phyloP scores from a whole-genome alignment of 1,284 basidiomycete genomes.

The Ustilago shanxiensis region DNA sequence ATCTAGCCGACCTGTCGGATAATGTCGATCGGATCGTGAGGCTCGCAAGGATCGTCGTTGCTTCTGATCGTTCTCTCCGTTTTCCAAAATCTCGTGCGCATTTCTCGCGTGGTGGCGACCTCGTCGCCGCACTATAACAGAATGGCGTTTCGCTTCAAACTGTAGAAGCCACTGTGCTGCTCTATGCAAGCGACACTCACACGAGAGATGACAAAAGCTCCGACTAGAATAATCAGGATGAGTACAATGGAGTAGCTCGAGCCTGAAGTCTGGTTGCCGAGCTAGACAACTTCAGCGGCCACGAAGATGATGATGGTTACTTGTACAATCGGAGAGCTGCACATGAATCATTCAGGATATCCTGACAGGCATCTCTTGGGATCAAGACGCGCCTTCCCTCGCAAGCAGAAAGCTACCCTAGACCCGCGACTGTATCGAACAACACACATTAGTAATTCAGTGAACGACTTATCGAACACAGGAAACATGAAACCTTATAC shows the following conservation, averaged over 20 bases:
- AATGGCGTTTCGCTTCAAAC: neutral
- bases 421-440: too few relatives aligned
- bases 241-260: neutral
- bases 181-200: neutral
- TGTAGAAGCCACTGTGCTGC: too few relatives aligned
- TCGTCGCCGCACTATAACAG: neutral
- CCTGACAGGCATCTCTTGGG: too few relatives aligned
- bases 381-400: neutral
- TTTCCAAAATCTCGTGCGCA: too few relatives aligned
- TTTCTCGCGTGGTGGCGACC: neutral
- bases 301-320: neutral
- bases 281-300: neutral
- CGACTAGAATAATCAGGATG: too few relatives aligned
- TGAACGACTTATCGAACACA: too few relatives aligned
- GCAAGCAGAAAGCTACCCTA: neutral
- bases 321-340: neutral
- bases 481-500: too few relatives aligned
- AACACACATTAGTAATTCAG: too few relatives aligned
- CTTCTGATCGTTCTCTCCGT: neutral
- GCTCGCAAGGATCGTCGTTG: neutral
- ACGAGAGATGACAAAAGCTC: neutral
- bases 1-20: slow-evolving; percentile 13
- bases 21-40: slow-evolving; percentile 5
- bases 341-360: neutral
- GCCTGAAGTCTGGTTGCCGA: neutral